A percentile compares a stretch with the other conserved stretches of the same genome.
Conservation (phyloP, 2,329 filamentous ascomycete genomes). For the Hypoxylon sp. region DNA sequence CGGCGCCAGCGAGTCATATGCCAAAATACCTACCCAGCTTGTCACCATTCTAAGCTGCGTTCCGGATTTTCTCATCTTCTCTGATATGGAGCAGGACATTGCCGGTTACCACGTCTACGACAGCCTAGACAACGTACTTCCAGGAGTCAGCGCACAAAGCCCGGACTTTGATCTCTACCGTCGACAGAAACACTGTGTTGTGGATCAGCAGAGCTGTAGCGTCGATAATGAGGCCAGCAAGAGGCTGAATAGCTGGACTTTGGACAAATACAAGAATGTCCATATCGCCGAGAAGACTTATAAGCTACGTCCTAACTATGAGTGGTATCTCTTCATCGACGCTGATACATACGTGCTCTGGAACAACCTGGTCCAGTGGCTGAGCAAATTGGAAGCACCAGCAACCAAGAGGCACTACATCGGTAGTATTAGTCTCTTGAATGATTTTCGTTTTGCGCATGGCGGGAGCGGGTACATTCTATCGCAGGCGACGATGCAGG, state of each 20-base stretch:
- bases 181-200: conserved; percentile 59
- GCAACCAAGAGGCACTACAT: conserved; percentile 60
- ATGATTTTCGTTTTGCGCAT: conserved; percentile 63
- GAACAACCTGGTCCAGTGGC: conserved; percentile 64
- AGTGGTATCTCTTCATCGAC: conserved; percentile 72
- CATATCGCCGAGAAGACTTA: conserved; percentile 70
- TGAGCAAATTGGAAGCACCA: conserved; percentile 57
- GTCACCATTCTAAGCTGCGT: conserved; percentile 65
- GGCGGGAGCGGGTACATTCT: conserved; percentile 68
- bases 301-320: conserved; percentile 61
- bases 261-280: conserved; percentile 74
- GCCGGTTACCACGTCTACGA: conserved; percentile 61
- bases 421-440: conserved; percentile 61
- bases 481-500: conserved; percentile 64
- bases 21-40: conserved; percentile 66
- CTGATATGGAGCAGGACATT: conserved; percentile 65
- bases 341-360: conserved; percentile 70
- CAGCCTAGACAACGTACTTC: conserved; percentile 60
- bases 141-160: conserved; percentile 59
- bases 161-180: conserved; percentile 65
- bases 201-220: conserved; percentile 61
- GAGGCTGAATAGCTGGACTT: conserved; percentile 60
- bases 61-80: conserved; percentile 67
- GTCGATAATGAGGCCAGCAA: conserved; percentile 44
- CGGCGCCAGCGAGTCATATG: conserved; percentile 66